phyloP scores from a whole-genome alignment of 148 eudicot genomes.

The Fagopyrum tataricum region DNA sequence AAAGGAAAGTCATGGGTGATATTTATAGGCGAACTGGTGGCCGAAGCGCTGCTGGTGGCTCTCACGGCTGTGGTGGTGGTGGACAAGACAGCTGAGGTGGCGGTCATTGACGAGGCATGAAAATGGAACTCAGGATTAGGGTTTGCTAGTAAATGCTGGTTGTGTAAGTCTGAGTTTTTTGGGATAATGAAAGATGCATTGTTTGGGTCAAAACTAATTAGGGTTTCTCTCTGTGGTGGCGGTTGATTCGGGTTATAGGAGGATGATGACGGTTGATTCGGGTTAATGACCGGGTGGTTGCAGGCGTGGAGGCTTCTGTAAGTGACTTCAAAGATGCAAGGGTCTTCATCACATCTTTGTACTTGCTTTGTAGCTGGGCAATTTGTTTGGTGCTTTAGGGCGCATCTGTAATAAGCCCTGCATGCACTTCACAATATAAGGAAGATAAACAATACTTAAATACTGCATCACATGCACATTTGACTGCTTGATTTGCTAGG shows the following conservation, averaged over 20 bases:
- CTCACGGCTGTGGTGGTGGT: background rate
- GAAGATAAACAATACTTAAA: background rate
- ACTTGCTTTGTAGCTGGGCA: constrained; percentile 82
- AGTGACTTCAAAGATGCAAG: constrained; percentile 53
- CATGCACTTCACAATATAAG: background rate
- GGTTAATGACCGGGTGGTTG: constrained; percentile 9
- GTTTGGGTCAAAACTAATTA: background rate
- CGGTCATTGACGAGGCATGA: background rate
- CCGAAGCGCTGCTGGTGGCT: background rate
- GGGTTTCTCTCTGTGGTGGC: background rate
- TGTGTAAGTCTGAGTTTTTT: background rate
- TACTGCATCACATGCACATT: background rate
- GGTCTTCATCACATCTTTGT: constrained; percentile 74
- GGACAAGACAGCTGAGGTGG: background rate
- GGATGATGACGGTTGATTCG: background rate
- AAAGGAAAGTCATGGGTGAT: background rate
- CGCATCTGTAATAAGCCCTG: constrained; percentile 79
- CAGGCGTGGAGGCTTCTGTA: constrained; percentile 82
- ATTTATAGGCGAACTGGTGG: constrained; percentile 6
- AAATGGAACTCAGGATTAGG: background rate
- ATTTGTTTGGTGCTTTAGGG: constrained; percentile 48
- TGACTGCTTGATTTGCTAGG: too few relatives aligned
- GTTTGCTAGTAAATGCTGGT: background rate
- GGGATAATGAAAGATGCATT: background rate
- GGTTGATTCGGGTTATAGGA: background rate